Evolutionary conservation across 1,284 basidiomycete genomes (phyloP).

Genomic region (Sporisorium exsertum): DNA sequence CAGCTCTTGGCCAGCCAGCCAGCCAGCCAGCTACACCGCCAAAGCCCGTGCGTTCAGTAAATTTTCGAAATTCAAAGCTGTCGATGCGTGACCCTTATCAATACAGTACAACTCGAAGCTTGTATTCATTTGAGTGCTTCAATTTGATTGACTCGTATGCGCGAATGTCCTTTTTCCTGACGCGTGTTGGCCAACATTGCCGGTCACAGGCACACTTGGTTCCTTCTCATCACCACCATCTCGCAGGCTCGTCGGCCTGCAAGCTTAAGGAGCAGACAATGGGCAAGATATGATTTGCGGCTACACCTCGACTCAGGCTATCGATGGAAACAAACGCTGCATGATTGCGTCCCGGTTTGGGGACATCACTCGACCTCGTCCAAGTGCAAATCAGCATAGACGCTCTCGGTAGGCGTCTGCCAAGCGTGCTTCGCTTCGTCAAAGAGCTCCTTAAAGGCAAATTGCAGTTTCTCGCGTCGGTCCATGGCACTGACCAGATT

Average conservation of each 20-base stretch:
- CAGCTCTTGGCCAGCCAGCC: slow-evolving; percentile 10
- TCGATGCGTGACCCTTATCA: slow-evolving; percentile 6
- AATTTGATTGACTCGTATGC: too few species aligned
- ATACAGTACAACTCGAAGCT: neutral
- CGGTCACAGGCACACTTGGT: too few species aligned
- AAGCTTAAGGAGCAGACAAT: neutral
- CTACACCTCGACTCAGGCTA: neutral
- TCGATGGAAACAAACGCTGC: neutral
- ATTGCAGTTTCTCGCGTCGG: slow-evolving; percentile 53
- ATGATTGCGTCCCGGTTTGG: neutral
- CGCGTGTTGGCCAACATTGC: too few species aligned
- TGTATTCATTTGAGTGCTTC: slow-evolving; percentile 11
- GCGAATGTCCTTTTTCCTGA: too few species aligned
- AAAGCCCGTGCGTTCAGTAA: slow-evolving; percentile 8
- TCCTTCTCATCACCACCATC: neutral
- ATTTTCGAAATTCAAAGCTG: neutral
- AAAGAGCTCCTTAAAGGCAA: slow-evolving; percentile 63
- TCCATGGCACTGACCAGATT: slow-evolving; percentile 58
- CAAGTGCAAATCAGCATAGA: slow-evolving; percentile 48
- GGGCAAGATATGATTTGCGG: neutral
- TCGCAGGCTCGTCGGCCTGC: too few species aligned
- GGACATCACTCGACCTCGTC: slow-evolving; percentile 35
- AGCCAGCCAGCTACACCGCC: slow-evolving; percentile 9
- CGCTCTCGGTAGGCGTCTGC: slow-evolving; percentile 55
- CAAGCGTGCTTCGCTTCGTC: slow-evolving; percentile 55